Evolutionary conservation across 208 protist genomes (phyloP).

Genomic region (Acanthamoeba healyi): DNA sequence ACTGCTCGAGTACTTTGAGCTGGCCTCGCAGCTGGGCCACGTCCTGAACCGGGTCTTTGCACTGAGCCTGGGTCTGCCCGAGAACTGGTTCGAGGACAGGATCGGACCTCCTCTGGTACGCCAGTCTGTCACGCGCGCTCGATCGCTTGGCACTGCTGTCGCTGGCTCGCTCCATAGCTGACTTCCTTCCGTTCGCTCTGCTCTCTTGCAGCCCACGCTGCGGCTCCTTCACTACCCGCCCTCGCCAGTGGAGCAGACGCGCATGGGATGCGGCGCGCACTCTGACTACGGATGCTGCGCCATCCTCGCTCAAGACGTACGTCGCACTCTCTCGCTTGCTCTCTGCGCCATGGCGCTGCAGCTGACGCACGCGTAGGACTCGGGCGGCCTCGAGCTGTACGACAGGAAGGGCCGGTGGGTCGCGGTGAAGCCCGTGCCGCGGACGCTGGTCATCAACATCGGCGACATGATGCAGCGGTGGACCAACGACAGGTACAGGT

Average conservation of each 20-base stretch:
- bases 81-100: conserved; percentile 44
- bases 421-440: background rate
- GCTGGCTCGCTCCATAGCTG: background rate
- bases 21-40: background rate
- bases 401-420: conserved; percentile 64
- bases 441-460: conserved; percentile 59
- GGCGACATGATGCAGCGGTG: conserved; percentile 74
- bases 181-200: background rate
- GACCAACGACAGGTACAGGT: conserved; percentile 40
- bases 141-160: background rate
- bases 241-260: background rate
- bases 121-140: no score
- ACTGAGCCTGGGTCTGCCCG: background rate
- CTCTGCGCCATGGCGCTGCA: no score
- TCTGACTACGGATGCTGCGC: conserved; percentile 70
- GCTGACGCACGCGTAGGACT: no score
- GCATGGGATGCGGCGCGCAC: conserved; percentile 44
- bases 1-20: conserved; percentile 46
- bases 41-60: conserved; percentile 36
- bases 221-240: conserved; percentile 28
- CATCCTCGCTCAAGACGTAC: conserved; percentile 17
- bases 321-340: background rate
- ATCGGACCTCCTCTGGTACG: background rate
- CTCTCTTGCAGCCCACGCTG: background rate
- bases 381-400: conserved; percentile 21